These are phyloP conservation scores for Magnusiomyces tetraspermus DNA, from an alignment of 1,139 yeast species.

Conservation along the genomic window DNA sequence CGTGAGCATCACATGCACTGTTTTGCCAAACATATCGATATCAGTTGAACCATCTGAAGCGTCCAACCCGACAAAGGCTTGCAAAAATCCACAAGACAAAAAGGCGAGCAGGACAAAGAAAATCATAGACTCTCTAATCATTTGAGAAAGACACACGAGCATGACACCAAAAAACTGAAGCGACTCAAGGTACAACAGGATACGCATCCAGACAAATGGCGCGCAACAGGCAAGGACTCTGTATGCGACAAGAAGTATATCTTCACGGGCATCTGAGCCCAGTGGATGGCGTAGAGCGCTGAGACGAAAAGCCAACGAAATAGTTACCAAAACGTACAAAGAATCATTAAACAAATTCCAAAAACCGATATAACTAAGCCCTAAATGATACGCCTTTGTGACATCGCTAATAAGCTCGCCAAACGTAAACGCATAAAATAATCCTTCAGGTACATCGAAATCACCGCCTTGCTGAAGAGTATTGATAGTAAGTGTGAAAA, in stretches of 20 bases:
- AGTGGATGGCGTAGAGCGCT: constrained; percentile 35
- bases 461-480: constrained; percentile 31
- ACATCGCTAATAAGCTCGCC: constrained; percentile 62
- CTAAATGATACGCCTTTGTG: constrained; percentile 66
- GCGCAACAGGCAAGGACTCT: constrained; percentile 71
- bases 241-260: constrained; percentile 57
- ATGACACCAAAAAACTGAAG: constrained; percentile 79
- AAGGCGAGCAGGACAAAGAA: constrained; percentile 67
- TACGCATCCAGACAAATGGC: constrained; percentile 79
- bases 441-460: constrained; percentile 42
- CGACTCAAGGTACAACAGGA: constrained; percentile 67
- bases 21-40: constrained; percentile 46
- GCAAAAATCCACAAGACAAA: constrained; percentile 70
- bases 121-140: constrained; percentile 77
- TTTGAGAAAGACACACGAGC: constrained; percentile 73
- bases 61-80: constrained; percentile 80
- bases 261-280: constrained; percentile 24
- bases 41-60: constrained; percentile 79
- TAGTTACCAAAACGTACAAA: constrained; percentile 47
- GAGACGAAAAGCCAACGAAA: constrained; percentile 50
- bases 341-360: constrained; percentile 73
- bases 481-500: constrained; percentile 62
- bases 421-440: constrained; percentile 56
- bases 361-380: constrained; percentile 60
- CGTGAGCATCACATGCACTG: constrained; percentile 55